Base-by-base conservation (phyloP, 2,329 filamentous ascomycete species). In the Fusarium incarnatum region DNA sequence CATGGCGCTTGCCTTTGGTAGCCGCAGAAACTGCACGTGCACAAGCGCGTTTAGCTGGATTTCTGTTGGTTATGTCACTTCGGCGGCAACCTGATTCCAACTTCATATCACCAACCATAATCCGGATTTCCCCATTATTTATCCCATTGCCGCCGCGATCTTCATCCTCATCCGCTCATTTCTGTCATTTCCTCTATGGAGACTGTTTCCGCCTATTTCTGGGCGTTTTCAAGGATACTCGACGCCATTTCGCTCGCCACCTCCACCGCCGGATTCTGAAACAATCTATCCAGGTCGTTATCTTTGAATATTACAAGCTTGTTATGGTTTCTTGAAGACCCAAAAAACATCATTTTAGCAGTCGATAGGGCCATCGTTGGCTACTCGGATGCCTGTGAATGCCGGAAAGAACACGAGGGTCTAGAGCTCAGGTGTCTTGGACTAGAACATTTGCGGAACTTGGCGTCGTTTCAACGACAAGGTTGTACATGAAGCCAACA, bases 1-100 rank as follows among this genome's bases (percentile, higher is more conserved):
- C 52, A 58, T 56, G 37, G 54, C 58, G 49, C 68, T 71, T 71
- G 65, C 64, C 53, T 55, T 58, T n/a, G 37, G 40, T 69, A 61
- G 46, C 44, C 54, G 42, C 52, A 32, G 37, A 20, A 22, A 27
- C 16, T 63, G 57, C 68, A 68, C 68, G 59, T 71, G 68, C 68
- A 37, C 40, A 56, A 56, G 59, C 52, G 61, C 61, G 61, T 56
- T 47, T 62, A 49, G 37, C n/a, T 65, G 60, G 16, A 44, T 60
- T 55, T 28, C 30, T 40, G 54, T 52, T 61, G 44, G 32, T 58
- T 22, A 8, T 49, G 60, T 61, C 49, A 34, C 65, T 65, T 28
- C 23, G 10, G 30, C 23, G 23, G 8, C 52, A 54, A 50, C 65
- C 23, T 66, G 53, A 55, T 63, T 27, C 59, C 48, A 56, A 68